Evolutionary conservation across 129 eudicot genomes (phyloP), one percentile per base, ranked within the genome.

Genomic region (Pulicaria dysenterica): DNA sequence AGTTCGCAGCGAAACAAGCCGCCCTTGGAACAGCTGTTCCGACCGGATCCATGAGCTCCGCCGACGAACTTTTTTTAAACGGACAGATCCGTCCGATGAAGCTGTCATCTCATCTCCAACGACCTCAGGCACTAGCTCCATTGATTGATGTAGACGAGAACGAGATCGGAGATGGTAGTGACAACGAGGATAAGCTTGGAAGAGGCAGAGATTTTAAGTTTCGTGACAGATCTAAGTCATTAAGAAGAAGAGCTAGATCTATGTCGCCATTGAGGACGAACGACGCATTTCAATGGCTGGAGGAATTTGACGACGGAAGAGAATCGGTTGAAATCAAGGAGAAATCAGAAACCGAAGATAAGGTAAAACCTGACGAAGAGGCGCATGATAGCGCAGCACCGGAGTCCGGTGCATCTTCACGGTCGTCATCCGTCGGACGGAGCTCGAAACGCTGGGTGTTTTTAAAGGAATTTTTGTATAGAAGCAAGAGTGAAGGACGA

Each of bases 61-160:
- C 97, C 37, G 97, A 91, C 19, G 97, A 91, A 58, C 81, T 91
- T 5, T 91, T 91, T 72, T 75, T 83, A 14, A 91, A 91, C 81
- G 97, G 97, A 11, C 82, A 88, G 90, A 91, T 91, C 89, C 95
- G 97, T 10, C 97, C 97, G 15, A 83, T 91, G 95, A 90, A 85
- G 85, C 91, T 87, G 40, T 85, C 88, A 3, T 69, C 85, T 0
- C 90, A 84, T 40, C 90, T 86, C 31, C 83, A 79, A 47, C 84
- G 86, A 0, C 90, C 91, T 11, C 96, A 89, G 41, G 9, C 72
- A 9, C 84, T 89, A 1, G 80, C 85, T 19, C 87, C 91, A 5
- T 53, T 82, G 73, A 57, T 78, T 4, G 85, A 84, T 75, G 65
- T 77, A 13, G 85, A 73, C 3, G 90, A 84, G 8, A 75, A 17